A percentile compares a stretch with the other conserved stretches of the same genome.
These are phyloP conservation scores for Stenocarpella maydis DNA, from an alignment of 2,329 filamentous ascomycete genomes.

Conservation along the genomic window DNA sequence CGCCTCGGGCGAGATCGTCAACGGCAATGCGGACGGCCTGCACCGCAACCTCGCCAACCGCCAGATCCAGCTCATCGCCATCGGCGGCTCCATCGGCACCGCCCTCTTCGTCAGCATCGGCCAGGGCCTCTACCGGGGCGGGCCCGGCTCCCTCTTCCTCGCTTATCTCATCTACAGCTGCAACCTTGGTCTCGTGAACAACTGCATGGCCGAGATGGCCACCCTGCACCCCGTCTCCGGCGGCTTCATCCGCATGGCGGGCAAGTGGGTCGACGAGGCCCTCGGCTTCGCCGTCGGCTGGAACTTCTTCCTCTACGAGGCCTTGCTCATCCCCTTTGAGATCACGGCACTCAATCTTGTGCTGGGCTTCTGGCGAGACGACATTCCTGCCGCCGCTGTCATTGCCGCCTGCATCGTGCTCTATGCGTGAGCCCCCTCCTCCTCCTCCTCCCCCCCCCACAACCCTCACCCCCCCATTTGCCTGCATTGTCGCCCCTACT, in stretches of 20 bases:
- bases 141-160: constrained; percentile 61
- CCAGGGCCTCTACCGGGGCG: constrained; percentile 56
- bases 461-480: no score
- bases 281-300: constrained; percentile 63
- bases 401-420: constrained; percentile 63
- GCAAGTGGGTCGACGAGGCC: constrained; percentile 72
- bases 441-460: not conserved
- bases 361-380: constrained; percentile 55
- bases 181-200: constrained; percentile 69
- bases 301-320: constrained; percentile 55
- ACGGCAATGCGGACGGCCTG: constrained; percentile 39
- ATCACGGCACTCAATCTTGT: constrained; percentile 51
- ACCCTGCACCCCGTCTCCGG: constrained; percentile 69
- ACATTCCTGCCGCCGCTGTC: constrained; percentile 57
- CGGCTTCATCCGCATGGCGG: constrained; percentile 70
- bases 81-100: constrained; percentile 66
- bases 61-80: constrained; percentile 66
- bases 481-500: not conserved
- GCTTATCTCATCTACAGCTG: constrained; percentile 65
- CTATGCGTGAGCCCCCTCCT: constrained; percentile 58
- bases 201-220: constrained; percentile 71
- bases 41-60: constrained; percentile 61
- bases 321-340: constrained; percentile 51
- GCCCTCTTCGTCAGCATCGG: constrained; percentile 70
- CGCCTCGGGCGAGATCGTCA: constrained; percentile 16